Conservation (phyloP, 2,329 filamentous ascomycete species). For the Penicillium sp. region DNA sequence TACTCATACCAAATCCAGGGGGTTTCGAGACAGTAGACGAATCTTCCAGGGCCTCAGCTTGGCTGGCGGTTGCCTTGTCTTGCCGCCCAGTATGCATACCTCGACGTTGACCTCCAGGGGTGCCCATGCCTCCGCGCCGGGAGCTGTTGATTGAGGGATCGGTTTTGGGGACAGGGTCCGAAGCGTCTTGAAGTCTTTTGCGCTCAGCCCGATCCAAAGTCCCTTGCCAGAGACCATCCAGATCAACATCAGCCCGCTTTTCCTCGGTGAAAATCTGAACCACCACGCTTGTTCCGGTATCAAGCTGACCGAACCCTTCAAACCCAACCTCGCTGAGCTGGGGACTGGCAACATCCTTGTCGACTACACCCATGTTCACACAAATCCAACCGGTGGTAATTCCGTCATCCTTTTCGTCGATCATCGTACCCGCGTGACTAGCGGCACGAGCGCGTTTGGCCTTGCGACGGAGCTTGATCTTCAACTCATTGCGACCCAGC, state of each 20-base stretch:
- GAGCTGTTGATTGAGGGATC: slow-evolving; percentile 17
- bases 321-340: slow-evolving; percentile 44
- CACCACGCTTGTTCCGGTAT: slow-evolving; percentile 61
- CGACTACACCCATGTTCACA: slow-evolving; percentile 77
- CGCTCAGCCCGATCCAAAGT: slow-evolving; percentile 43
- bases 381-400: slow-evolving; percentile 95
- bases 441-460: slow-evolving; percentile 79
- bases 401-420: slow-evolving; percentile 71
- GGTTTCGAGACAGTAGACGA: neutral
- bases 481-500: slow-evolving; percentile 85
- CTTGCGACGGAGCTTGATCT: slow-evolving; percentile 78
- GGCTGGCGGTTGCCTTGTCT: neutral
- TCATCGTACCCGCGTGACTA: slow-evolving; percentile 64
- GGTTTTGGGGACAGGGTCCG: slow-evolving; percentile 24
- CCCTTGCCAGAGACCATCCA: slow-evolving; percentile 64
- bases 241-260: slow-evolving; percentile 65
- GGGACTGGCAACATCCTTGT: slow-evolving; percentile 46
- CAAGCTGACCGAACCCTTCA: slow-evolving; percentile 71
- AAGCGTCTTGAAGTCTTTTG: slow-evolving; percentile 34
- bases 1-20: slow-evolving; percentile 12
- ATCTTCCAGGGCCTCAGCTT: neutral
- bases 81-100: slow-evolving; percentile 24
- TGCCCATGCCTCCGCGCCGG: slow-evolving; percentile 19
- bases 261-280: slow-evolving; percentile 72
- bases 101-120: slow-evolving; percentile 29